These are phyloP conservation scores for Capsicum chinense DNA, from an alignment of 257 asterid genomes.

Conservation along the genomic window DNA sequence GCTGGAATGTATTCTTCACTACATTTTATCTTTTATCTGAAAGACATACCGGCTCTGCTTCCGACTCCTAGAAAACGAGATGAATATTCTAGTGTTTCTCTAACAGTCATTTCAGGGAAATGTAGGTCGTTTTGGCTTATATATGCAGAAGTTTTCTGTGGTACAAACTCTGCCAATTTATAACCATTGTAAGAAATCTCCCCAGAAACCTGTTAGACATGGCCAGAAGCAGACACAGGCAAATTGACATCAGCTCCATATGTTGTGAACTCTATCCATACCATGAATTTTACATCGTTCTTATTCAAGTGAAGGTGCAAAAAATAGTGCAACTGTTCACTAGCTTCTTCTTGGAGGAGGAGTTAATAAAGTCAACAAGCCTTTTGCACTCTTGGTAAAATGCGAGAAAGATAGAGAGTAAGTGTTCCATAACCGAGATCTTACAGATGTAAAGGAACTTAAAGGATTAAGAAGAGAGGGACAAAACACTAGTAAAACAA, in stretches of 20 bases:
- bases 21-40: not conserved
- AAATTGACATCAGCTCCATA: constrained; percentile 24
- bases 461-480: constrained; percentile 7
- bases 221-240: constrained; percentile 6
- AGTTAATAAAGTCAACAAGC: not conserved
- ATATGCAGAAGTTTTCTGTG: constrained; percentile 77
- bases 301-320: constrained; percentile 20
- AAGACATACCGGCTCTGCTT: constrained; percentile 60
- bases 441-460: not conserved
- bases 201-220: constrained; percentile 55
- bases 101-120: constrained; percentile 75
- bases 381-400: not conserved
- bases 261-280: not conserved
- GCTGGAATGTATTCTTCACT: not conserved
- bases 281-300: not conserved
- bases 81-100: constrained; percentile 70
- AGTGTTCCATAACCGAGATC: constrained; percentile 13
- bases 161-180: constrained; percentile 62
- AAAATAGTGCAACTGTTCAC: not conserved
- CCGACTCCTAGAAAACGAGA: constrained; percentile 69
- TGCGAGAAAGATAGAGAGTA: not conserved
- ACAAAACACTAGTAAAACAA: constrained; percentile 2
- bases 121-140: constrained; percentile 71
- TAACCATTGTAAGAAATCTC: constrained; percentile 67
- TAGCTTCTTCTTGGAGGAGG: constrained; percentile 4